Evolutionary conservation across 768 basidiomycete species (phyloP), one percentile per base, ranked within the genome.

Genomic region (Daedaleopsis sinensis): DNA sequence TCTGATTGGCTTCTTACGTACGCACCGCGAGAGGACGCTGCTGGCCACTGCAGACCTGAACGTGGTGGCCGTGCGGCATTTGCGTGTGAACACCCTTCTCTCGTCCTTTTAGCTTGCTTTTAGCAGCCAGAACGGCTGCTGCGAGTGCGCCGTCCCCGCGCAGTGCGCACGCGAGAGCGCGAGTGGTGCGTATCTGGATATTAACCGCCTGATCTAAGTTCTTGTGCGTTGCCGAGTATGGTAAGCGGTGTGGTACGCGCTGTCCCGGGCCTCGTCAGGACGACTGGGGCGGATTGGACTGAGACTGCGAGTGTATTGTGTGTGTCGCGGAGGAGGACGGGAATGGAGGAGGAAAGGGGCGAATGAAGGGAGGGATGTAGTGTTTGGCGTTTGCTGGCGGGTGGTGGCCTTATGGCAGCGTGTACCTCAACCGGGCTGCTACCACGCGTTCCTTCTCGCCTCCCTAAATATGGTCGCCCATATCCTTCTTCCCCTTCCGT

Each of bases 401-500:
- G 32, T 38, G 24, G 39, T 42, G 32, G 57, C 56, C 57, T 54
- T 61, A 55, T 66, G 66, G 63, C 63, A 65, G 67, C 67, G 64
- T 68, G 60, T 59, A 55, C 54, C 61, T 59, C 67, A 67, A 66
- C 64, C 68, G 70, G 68, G 57, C 67, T 71, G 67, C 70, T 58
- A 59, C 71, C 73, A 74, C 73, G 72, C 72, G 74, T 75, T 72
- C 70, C 66, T 68, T 72, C 56, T 69, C 66, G 60, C 62, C 66
- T 67, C 68, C 65, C 69, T 76, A 78, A 76, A 78, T 75, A 79
- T 72, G 57, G 44, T 63, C 65, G 62, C 48, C 61, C 62, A 56
- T 55, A 52, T 58, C 52, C 65, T 59, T 53, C 61, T 63, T 57
- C 65, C 63, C 53, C 64, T 59, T 50, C 59, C 61, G 66, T 69